phyloP scores from a whole-genome alignment of 352 stramenopile genomes.

The Blastocystis hominis region DNA sequence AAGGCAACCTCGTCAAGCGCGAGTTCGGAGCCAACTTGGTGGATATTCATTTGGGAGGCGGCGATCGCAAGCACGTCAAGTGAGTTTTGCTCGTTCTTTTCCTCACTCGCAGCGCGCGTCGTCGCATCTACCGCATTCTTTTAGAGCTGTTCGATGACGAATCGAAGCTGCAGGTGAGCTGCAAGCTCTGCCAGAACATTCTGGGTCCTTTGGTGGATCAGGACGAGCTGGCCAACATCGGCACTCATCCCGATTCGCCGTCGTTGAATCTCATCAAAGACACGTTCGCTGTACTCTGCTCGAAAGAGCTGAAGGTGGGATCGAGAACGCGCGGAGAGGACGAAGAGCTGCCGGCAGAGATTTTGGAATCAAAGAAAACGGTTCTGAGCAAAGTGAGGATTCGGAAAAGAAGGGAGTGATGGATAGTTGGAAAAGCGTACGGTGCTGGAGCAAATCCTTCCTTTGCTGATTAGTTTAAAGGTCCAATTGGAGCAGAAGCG shows the following conservation, averaged over 20 bases:
- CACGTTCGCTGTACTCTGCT: conserved; percentile 28
- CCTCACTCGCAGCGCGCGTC: neutral
- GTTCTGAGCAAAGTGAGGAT: conserved; percentile 8
- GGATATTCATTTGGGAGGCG: conserved; percentile 31
- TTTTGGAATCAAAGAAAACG: conserved; percentile 51
- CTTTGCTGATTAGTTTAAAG: conserved; percentile 37
- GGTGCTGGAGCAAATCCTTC: conserved; percentile 51
- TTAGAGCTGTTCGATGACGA: conserved; percentile 29
- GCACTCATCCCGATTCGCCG: neutral
- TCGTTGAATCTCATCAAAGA: conserved; percentile 25
- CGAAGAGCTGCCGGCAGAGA: conserved; percentile 3
- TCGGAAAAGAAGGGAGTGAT: neutral
- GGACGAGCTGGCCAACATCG: conserved; percentile 5
- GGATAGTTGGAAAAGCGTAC: conserved; percentile 47
- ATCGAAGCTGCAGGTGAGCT: conserved; percentile 28
- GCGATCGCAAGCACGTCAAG: conserved; percentile 34
- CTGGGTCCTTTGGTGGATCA: conserved; percentile 29
- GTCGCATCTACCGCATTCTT: conserved; percentile 41
- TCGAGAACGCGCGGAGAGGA: neutral
- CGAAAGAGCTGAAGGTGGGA: conserved; percentile 49
- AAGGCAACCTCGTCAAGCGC: conserved; percentile 28
- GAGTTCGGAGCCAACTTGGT: conserved; percentile 15
- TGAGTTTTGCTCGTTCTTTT: neutral
- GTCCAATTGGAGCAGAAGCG: conserved; percentile 27
- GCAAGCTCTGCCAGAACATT: conserved; percentile 46